Conservation (phyloP, 106 monocot species). For the Triglochin maritima region DNA sequence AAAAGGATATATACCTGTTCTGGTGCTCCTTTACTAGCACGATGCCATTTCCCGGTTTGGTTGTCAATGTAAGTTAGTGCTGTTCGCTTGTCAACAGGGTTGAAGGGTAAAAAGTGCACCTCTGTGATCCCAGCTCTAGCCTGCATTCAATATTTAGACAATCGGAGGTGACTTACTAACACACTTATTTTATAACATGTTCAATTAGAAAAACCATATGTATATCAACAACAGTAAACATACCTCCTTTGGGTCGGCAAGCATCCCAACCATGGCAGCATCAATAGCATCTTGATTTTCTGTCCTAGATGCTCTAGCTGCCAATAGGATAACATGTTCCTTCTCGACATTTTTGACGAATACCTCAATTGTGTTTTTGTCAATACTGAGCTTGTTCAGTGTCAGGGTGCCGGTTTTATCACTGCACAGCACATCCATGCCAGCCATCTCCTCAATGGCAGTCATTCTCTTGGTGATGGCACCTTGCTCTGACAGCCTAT, state of each 20-base stretch:
- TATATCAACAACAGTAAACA: neutral
- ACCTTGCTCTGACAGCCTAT: constrained; percentile 90
- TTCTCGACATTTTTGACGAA: constrained; percentile 85
- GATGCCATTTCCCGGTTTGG: constrained; percentile 66
- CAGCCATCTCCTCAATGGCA: constrained; percentile 99
- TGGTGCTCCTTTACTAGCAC: constrained; percentile 92
- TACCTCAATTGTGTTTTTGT: constrained; percentile 72
- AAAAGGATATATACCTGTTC: constrained; percentile 47
- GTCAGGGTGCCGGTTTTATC: constrained; percentile 95
- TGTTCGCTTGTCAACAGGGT: constrained; percentile 94
- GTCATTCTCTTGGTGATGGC: constrained; percentile 99
- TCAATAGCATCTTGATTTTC: constrained; percentile 99
- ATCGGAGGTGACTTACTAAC: neutral
- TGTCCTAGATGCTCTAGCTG: constrained; percentile 78
- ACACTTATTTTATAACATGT: neutral
- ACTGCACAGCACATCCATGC: constrained; percentile 98
- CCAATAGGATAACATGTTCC: constrained; percentile 68
- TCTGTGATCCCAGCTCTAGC: constrained; percentile 95
- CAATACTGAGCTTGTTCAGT: constrained; percentile 89
- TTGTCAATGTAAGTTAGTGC: constrained; percentile 82
- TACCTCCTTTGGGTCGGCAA: constrained; percentile 99
- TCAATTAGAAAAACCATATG: neutral
- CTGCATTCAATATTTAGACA: constrained; percentile 14
- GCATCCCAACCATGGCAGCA: constrained; percentile 96
- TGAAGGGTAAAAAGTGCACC: constrained; percentile 92